Base-by-base conservation (phyloP, 495 filamentous ascomycete genomes). In the Bombardia bombarda region DNA sequence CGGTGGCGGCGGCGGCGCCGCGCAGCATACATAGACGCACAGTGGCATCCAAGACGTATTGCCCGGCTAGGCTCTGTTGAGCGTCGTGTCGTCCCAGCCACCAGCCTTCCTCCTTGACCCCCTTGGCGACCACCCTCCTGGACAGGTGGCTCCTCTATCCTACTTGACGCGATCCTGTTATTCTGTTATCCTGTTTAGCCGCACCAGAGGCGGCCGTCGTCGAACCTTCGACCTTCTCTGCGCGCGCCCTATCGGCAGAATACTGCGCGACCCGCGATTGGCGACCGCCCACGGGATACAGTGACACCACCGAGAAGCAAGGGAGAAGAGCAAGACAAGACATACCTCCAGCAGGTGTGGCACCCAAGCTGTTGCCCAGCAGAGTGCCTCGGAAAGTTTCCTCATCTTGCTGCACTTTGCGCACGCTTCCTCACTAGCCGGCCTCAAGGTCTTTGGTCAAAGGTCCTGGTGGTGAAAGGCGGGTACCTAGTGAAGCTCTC, bases 131-230 rank as follows among this genome's bases (percentile, higher is more conserved):
- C 53, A 49, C 50, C 55, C 45, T 47, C 38, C 45, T 31, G 20
- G 47, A 17, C 33, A 42, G 19, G 19, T 38, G 16, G 25, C 28
- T 19, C 25, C 30, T 41, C 34, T 32, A 13, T 16, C 8, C 34
- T 44, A 42, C 46, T 52, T 48, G 38, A 51, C 52, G 43, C 51
- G 45, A 44, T 49, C 40, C 34, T 46, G 50, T 54, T 56, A n/a
- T n/a, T n/a, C n/a, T n/a, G n/a, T n/a, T n/a, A n/a, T n/a, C n/a
- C 38, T 45, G 51, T 55, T 57, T 57, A 62, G 56, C 51, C 56
- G 51, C 55, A 47, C 49, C 35, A 21, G 33, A 40, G 20, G 19
- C 23, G 43, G 22, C 32, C 34, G 28, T 17, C 34, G 10, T 40
- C 40, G 18, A 32, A 20, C 17, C 13, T 16, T 16, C n/a, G n/a